These are phyloP conservation scores for Metarhizium humberi DNA, from an alignment of 2,329 filamentous ascomycete genomes.

Conservation along the genomic window DNA sequence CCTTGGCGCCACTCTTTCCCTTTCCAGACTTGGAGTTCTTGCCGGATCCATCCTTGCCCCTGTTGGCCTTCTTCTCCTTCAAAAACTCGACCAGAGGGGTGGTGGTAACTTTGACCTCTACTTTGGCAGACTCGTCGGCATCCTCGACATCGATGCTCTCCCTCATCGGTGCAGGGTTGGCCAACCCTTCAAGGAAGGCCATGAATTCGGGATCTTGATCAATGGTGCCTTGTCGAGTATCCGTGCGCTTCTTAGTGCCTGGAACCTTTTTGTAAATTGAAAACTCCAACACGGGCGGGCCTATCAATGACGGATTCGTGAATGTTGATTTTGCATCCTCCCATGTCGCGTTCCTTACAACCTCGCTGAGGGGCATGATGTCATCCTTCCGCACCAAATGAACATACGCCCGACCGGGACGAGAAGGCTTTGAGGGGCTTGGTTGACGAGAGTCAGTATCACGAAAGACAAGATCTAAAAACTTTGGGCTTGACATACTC, in stretches of 20 bases:
- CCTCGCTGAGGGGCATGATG: constrained; percentile 57
- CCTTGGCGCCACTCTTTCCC: constrained; percentile 30
- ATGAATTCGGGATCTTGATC: constrained; percentile 96
- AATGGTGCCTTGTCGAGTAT: constrained; percentile 86
- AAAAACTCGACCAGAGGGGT: constrained; percentile 87
- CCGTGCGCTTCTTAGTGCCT: constrained; percentile 61
- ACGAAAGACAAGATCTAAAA: not conserved
- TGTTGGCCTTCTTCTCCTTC: constrained; percentile 82
- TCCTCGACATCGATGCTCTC: constrained; percentile 33
- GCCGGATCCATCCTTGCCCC: constrained; percentile 42
- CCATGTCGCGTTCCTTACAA: constrained; percentile 61
- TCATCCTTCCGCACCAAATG: constrained; percentile 67
- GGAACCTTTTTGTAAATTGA: constrained; percentile 79
- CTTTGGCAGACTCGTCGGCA: constrained; percentile 31
- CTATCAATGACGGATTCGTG: constrained; percentile 62
- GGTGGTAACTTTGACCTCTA: constrained; percentile 57
- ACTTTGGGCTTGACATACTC: constrained; percentile 50
- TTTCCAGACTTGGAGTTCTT: constrained; percentile 44
- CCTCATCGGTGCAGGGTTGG: constrained; percentile 50
- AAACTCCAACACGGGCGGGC: constrained; percentile 72
- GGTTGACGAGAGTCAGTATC: constrained; percentile 8
- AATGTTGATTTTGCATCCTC: constrained; percentile 73
- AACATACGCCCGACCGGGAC: constrained; percentile 71
- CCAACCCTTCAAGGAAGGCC: constrained; percentile 79
- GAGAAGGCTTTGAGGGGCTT: constrained; percentile 77